Evolutionary conservation across 192 early-diverging fungal species (phyloP).

Genomic region (Obelidium mucronatum): DNA sequence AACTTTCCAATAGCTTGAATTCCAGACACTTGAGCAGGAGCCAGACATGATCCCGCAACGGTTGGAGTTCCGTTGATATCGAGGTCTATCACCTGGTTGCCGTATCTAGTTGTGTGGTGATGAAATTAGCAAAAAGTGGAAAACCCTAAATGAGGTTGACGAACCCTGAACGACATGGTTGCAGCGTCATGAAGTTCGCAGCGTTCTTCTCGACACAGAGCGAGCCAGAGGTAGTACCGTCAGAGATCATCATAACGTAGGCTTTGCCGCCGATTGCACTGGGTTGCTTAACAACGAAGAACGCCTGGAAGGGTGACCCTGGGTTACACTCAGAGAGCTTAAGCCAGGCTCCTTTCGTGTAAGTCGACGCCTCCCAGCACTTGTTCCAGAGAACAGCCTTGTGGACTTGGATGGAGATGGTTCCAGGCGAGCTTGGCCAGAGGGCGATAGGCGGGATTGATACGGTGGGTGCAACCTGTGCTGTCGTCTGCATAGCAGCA

Average conservation of each 20-base stretch:
- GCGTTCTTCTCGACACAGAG: background rate
- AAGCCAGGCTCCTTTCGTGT: background rate
- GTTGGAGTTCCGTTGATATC: background rate
- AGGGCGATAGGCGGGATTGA: too few relatives aligned
- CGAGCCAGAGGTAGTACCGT: background rate
- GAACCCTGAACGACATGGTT: background rate
- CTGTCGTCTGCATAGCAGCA: too few relatives aligned
- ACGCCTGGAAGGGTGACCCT: background rate
- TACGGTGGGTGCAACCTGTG: too few relatives aligned
- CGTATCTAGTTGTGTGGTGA: background rate
- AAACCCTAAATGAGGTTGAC: slow-evolving; percentile 1
- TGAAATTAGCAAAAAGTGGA: background rate
- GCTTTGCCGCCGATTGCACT: slow-evolving; percentile 1
- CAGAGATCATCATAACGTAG: background rate
- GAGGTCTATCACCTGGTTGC: background rate
- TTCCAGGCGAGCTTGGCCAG: too few relatives aligned
- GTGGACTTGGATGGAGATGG: too few relatives aligned
- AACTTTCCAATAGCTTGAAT: background rate
- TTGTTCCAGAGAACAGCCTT: too few relatives aligned
- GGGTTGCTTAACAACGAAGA: background rate
- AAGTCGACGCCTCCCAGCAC: too few relatives aligned
- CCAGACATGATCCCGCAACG: background rate
- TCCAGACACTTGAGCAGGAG: background rate
- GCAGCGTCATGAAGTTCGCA: background rate
- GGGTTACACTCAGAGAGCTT: background rate